Percentiles rank a stretch among this genome's conserved stretches.
Evolutionary conservation across 169 alveolate species (phyloP).

Genomic region (Eimeria zaria): DNA sequence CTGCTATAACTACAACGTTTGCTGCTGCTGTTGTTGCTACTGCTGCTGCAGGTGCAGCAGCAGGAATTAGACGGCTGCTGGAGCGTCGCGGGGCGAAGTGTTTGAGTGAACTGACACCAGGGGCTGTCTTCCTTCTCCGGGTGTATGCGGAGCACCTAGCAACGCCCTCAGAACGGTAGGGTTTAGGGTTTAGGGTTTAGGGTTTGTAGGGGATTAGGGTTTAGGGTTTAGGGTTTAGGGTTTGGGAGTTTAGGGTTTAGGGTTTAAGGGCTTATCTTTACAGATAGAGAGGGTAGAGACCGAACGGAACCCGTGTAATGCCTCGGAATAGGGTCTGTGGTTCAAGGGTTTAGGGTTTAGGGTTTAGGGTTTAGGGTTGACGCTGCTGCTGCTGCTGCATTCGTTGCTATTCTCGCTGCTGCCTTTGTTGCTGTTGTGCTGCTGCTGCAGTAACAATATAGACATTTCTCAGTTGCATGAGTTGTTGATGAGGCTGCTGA

Average conservation of each 20-base stretch:
- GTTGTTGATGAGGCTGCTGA: slow-evolving; percentile 74
- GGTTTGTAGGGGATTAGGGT: background rate
- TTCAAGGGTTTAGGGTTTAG: slow-evolving; percentile 6
- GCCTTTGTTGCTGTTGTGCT: slow-evolving; percentile 14
- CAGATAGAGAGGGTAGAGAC: too few species aligned
- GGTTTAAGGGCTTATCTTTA: too few species aligned
- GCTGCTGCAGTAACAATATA: slow-evolving; percentile 39
- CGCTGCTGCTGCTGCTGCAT: background rate
- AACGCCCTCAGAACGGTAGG: slow-evolving; percentile 43
- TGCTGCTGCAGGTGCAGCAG: slow-evolving; percentile 61
- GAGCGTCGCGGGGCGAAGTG: slow-evolving; percentile 14
- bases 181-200: slow-evolving; percentile 9
- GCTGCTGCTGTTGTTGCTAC: slow-evolving; percentile 25
- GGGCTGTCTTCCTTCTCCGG: slow-evolving; percentile 63
- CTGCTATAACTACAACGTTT: background rate
- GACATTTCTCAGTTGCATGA: slow-evolving; percentile 50
- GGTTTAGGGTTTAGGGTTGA: background rate
- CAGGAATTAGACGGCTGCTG: slow-evolving; percentile 15
- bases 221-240: slow-evolving; percentile 14
- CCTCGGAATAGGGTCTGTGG: too few species aligned
- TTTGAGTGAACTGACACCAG: slow-evolving; percentile 16
- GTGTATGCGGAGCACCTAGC: slow-evolving; percentile 58
- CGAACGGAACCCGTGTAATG: too few species aligned
- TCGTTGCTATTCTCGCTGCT: background rate
- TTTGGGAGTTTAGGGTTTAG: background rate